Conservation (phyloP, 176 grass and related monocot genomes). For the Aegilops longissima region DNA sequence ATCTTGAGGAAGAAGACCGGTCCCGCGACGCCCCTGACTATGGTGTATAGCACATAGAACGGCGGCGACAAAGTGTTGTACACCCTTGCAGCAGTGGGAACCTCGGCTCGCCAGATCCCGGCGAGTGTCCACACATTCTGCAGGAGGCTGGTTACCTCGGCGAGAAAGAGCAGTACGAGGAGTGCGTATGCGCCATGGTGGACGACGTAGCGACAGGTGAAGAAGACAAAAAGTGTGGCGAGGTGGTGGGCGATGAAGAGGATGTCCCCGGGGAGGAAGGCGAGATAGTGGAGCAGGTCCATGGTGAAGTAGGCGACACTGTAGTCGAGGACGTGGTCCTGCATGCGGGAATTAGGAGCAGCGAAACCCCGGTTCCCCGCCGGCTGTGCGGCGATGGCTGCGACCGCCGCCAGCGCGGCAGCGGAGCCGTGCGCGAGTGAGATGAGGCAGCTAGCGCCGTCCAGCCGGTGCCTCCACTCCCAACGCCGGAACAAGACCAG, state of each 20-base stretch:
- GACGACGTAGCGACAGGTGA: conserved; percentile 81
- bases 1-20: conserved; percentile 83
- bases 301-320: conserved; percentile 91
- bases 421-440: conserved; percentile 81
- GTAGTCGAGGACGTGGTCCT: conserved; percentile 79
- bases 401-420: conserved; percentile 49
- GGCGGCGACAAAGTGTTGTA: conserved; percentile 64
- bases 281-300: conserved; percentile 92
- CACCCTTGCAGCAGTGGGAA: conserved; percentile 44
- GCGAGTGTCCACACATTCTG: conserved; percentile 92
- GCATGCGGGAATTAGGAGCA: conserved; percentile 53
- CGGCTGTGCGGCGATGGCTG: conserved; percentile 41
- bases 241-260: conserved; percentile 98
- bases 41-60: conserved; percentile 84
- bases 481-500: conserved; percentile 64
- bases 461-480: conserved; percentile 49
- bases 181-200: conserved; percentile 81
- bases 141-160: conserved; percentile 79
- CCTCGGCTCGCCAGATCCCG: conserved; percentile 75
- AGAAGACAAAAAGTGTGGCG: conserved; percentile 91
- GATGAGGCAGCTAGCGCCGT: conserved; percentile 91
- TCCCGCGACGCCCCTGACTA: conserved; percentile 66
- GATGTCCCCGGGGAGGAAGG: conserved; percentile 68
- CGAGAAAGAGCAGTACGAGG: conserved; percentile 73
- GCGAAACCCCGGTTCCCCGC: conserved; percentile 56